phyloP scores from a whole-genome alignment of 768 basidiomycete species.

The Scleroderma citrinum region DNA sequence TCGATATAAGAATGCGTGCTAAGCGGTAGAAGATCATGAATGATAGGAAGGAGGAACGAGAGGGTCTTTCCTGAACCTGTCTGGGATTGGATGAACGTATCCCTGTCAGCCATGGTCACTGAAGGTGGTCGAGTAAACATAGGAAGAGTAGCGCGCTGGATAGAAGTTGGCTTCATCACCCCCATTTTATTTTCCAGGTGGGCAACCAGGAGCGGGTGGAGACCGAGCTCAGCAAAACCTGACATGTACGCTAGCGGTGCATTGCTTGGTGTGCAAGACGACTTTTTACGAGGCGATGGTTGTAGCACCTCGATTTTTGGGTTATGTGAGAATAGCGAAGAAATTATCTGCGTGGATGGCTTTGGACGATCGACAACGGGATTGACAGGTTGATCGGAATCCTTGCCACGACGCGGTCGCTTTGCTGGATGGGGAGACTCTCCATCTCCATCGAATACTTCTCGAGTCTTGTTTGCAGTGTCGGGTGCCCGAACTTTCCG shows the following conservation, averaged over 20 bases:
- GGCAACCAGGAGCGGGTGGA: constrained; percentile 71
- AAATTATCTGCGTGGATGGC: constrained; percentile 61
- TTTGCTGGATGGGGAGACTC: constrained; percentile 39
- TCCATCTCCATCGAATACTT: constrained; percentile 16
- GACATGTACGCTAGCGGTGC: constrained; percentile 73
- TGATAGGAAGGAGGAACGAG: constrained; percentile 88
- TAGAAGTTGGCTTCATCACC: constrained; percentile 82
- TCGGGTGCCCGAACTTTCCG: constrained; percentile 41
- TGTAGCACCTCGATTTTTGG: constrained; percentile 53
- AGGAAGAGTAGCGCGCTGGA: constrained; percentile 69
- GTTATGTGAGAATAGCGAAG: constrained; percentile 84
- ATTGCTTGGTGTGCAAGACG: constrained; percentile 60
- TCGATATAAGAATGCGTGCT: constrained; percentile 90
- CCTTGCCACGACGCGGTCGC: constrained; percentile 33
- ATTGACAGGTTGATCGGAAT: constrained; percentile 12
- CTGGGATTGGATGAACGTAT: constrained; percentile 92
- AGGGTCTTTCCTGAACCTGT: constrained; percentile 97
- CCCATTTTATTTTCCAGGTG: constrained; percentile 78
- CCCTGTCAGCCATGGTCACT: constrained; percentile 41
- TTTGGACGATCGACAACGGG: constrained; percentile 20
- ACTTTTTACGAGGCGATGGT: constrained; percentile 17
- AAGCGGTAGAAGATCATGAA: constrained; percentile 89
- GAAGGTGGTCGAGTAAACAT: constrained; percentile 48
- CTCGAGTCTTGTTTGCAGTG: constrained; percentile 10
- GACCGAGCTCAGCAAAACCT: constrained; percentile 75